Conservation (phyloP, 192 early-diverging fungal genomes). For the Coemansia furcata region DNA sequence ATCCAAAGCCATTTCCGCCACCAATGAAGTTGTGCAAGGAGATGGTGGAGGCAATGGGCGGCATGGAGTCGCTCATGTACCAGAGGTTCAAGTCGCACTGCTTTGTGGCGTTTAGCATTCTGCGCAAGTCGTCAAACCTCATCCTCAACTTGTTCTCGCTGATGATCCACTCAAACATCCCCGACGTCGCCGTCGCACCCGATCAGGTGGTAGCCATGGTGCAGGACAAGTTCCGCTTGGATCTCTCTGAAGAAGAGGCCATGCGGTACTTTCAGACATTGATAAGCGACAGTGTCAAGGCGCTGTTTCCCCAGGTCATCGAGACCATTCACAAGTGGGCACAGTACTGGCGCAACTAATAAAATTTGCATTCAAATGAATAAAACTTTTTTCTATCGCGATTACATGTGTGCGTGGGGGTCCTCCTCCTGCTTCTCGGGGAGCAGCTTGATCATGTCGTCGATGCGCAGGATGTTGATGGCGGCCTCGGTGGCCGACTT, state of each 20-base stretch:
- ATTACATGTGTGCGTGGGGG: slow-evolving; percentile 54
- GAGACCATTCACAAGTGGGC: slow-evolving; percentile 98
- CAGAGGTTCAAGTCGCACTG: slow-evolving; percentile 91
- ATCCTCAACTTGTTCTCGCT: slow-evolving; percentile 97
- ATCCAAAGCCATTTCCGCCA: slow-evolving; percentile 99
- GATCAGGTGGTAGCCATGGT: slow-evolving; percentile 98
- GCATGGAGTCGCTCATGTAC: slow-evolving; percentile 82
- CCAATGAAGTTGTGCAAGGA: slow-evolving; percentile 99
- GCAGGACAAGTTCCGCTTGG: slow-evolving; percentile 92
- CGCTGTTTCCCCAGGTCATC: slow-evolving; percentile 96
- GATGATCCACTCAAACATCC: slow-evolving; percentile 96
- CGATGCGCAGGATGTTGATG: slow-evolving; percentile 95
- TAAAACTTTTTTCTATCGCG: not conserved
- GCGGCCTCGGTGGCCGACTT: slow-evolving; percentile 99
- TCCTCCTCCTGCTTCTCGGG: slow-evolving; percentile 53
- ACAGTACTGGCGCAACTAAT: slow-evolving; percentile 68
- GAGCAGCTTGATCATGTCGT: slow-evolving; percentile 80
- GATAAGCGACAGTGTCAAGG: slow-evolving; percentile 91
- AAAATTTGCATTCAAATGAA: not conserved
- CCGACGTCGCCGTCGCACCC: slow-evolving; percentile 97
- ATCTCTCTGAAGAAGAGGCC: slow-evolving; percentile 89
- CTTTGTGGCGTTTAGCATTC: slow-evolving; percentile 90
- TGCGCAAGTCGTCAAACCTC: slow-evolving; percentile 91
- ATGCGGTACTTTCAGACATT: slow-evolving; percentile 90
- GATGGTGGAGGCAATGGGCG: slow-evolving; percentile 99